Evolutionary conservation across 345 rosid species (phyloP).

Genomic region (Dipteronia sinensis): DNA sequence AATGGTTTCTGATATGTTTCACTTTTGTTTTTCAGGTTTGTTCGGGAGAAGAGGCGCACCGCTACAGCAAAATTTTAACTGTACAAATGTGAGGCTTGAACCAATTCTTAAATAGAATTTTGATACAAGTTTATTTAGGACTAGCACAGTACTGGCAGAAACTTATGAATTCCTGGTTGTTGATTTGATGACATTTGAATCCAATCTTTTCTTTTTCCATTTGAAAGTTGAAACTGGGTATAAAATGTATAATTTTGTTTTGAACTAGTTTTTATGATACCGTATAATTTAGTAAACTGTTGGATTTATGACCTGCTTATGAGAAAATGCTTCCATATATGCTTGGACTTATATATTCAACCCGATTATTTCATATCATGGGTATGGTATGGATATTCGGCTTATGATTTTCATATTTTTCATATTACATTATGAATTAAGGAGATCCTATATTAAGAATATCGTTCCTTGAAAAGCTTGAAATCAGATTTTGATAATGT

Average conservation of each 20-base stretch:
- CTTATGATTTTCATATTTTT: no score
- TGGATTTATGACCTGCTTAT: not conserved
- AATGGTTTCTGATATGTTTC: not conserved
- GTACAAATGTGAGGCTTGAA: conserved; percentile 42
- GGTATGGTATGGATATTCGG: no score
- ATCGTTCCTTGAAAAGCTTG: no score
- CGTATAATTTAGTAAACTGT: not conserved
- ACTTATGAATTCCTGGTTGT: not conserved
- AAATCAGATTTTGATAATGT: no score
- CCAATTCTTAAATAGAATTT: conserved; percentile 17
- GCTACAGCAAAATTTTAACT: conserved; percentile 23
- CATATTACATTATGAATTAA: no score
- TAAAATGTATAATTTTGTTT: not conserved
- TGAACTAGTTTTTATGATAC: not conserved
- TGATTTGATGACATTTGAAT: not conserved
- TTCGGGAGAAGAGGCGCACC: conserved; percentile 15
- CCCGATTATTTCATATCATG: not conserved
- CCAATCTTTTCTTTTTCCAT: not conserved
- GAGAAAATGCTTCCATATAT: not conserved
- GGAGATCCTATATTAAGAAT: no score
- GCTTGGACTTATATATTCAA: not conserved
- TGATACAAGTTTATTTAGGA: not conserved
- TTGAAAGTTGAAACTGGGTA: conserved; percentile 5
- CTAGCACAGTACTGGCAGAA: not conserved
- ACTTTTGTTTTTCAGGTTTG: conserved; percentile 23